Conservation (phyloP, 495 filamentous ascomycete species). For the Penicillium crystallinum region DNA sequence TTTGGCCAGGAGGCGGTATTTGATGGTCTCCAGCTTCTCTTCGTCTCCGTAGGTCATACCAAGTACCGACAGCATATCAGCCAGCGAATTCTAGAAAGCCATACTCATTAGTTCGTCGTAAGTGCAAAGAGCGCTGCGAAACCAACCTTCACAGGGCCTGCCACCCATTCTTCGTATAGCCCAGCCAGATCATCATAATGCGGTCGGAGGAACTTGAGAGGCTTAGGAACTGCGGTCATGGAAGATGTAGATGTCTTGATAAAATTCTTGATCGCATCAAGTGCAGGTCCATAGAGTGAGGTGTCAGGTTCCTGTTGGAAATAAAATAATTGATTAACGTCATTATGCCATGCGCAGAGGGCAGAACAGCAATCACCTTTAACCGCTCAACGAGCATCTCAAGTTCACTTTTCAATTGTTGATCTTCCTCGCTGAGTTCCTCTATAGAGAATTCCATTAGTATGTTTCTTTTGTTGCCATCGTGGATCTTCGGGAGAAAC, state of each 20-base stretch:
- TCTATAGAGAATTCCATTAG: slow-evolving; percentile 42
- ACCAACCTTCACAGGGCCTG: slow-evolving; percentile 71
- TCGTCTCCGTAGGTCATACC: slow-evolving; percentile 99
- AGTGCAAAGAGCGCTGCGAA: not conserved
- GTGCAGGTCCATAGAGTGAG: slow-evolving; percentile 80
- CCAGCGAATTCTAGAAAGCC: slow-evolving; percentile 60
- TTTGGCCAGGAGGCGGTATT: slow-evolving; percentile 85
- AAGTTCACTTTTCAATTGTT: slow-evolving; percentile 94
- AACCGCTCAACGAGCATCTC: slow-evolving; percentile 97
- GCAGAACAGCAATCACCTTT: slow-evolving; percentile 53
- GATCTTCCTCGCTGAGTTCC: slow-evolving; percentile 96
- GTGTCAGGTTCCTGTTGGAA: slow-evolving; percentile 70
- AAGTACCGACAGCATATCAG: slow-evolving; percentile 93
- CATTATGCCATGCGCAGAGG: slow-evolving; percentile 9
- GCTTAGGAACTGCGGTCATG: slow-evolving; percentile 98
- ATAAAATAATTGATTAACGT: slow-evolving; percentile 23
- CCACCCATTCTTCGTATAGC: slow-evolving; percentile 82
- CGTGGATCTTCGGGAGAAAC: not conserved
- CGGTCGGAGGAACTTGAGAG: slow-evolving; percentile 93
- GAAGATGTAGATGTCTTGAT: slow-evolving; percentile 99
- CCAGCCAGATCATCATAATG: slow-evolving; percentile 85
- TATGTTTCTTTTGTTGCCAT: not conserved
- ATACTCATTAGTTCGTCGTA: slow-evolving; percentile 3
- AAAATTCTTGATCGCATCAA: slow-evolving; percentile 92
- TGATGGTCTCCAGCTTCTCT: slow-evolving; percentile 89